Base-by-base conservation (phyloP, 768 basidiomycete genomes). In the Podaxis rugospora region DNA sequence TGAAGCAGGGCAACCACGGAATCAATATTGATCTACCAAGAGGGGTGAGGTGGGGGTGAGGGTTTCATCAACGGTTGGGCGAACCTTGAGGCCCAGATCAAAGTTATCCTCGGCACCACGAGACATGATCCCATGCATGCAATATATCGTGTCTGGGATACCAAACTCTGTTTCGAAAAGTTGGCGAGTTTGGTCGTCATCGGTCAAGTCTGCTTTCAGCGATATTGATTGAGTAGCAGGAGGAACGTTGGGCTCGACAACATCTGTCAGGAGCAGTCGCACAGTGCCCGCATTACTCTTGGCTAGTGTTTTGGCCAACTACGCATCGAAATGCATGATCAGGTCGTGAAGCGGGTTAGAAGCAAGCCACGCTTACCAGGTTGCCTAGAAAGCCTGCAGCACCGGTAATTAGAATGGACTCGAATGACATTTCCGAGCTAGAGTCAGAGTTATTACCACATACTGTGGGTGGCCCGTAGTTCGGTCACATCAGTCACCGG, bases 81-180 rank as follows among this genome's bases (percentile, higher is more conserved):
- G 3, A 44, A 78, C 80, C 73, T 80, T 78, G 37, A 81, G 63
- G 23, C 83, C 84, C 1, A 86, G 67, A 40, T 83, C 80, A 68
- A 87, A 85, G 64, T 84, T 78, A 60, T 83, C 81, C 66, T 87
- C 85, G 14, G 83, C 78, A 21, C 83, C 83, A 23, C 84, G 80
- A 32, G 83, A 85, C 85, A 87, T 86, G 66, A 86, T 83, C 2
- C 85, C 85, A 66, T 83, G 80, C 25, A 82, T 69, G 60, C 79
- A 81, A 63, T 81, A 81, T n/a, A 81, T 69, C 7, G 75, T 76
- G 62, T 78, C 76, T 0, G 78, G 79, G 4, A 76, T 63, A 7
- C 78, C 79, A 50, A 75, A 69, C 28, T 68, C 58, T 6, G 77
- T 79, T 21, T 67, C 66, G 67, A 81, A 81, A 7, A 81, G 65